A percentile compares a stretch with the other conserved stretches of the same genome.
phyloP scores from a whole-genome alignment of 1,284 basidiomycete genomes.

The Polyporus tsugae region DNA sequence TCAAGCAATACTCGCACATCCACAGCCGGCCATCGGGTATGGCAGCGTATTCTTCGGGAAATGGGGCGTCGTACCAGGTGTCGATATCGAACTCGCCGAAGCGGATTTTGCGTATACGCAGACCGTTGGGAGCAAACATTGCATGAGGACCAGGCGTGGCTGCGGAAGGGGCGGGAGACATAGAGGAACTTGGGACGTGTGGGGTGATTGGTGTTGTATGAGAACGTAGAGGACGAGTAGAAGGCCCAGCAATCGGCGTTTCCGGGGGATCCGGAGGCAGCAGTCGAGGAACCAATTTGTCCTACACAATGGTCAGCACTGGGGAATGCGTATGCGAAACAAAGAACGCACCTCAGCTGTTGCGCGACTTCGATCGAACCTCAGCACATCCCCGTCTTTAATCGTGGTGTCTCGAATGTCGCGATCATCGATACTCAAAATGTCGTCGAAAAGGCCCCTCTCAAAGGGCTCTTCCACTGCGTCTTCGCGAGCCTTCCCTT shows the following conservation, averaged over 20 bases:
- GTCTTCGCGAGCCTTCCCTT: slow-evolving; percentile 70
- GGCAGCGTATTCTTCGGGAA: slow-evolving; percentile 96
- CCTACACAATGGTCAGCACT: slow-evolving; percentile 46
- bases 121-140: slow-evolving; percentile 49
- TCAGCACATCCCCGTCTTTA: slow-evolving; percentile 69
- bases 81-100: slow-evolving; percentile 97
- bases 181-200: slow-evolving; percentile 39
- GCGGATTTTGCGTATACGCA: slow-evolving; percentile 87
- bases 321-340: neutral
- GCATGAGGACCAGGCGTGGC: slow-evolving; percentile 47
- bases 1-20: slow-evolving; percentile 98
- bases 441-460: slow-evolving; percentile 83
- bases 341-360: slow-evolving; percentile 70
- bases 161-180: slow-evolving; percentile 45
- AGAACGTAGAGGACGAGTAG: slow-evolving; percentile 72
- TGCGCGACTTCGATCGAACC: slow-evolving; percentile 79
- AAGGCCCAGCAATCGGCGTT: slow-evolving; percentile 61
- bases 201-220: slow-evolving; percentile 34
- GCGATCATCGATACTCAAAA: slow-evolving; percentile 76
- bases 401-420: slow-evolving; percentile 82
- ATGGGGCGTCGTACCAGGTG: slow-evolving; percentile 99
- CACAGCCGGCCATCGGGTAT: slow-evolving; percentile 94
- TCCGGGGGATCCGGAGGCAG: slow-evolving; percentile 53
- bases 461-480: slow-evolving; percentile 43
- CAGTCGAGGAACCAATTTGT: slow-evolving; percentile 58